Conservation (phyloP, 2,329 filamentous ascomycete genomes). For the Colletotrichum lini region DNA sequence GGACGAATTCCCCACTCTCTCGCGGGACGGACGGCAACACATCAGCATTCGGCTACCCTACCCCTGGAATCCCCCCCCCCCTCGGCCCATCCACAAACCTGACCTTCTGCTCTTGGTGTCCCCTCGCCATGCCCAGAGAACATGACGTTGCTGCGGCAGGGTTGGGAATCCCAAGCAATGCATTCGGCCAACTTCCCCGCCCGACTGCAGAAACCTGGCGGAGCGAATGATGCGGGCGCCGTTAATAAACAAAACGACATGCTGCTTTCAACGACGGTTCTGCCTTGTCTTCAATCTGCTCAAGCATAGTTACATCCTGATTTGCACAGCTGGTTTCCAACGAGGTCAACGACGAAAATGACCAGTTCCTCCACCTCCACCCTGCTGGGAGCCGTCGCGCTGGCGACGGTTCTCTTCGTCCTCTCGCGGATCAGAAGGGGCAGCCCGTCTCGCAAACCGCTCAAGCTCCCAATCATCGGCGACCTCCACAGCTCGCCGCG, state of each 20-base stretch:
- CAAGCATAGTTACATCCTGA: background rate
- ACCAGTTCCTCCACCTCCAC: background rate
- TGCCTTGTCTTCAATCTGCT: background rate
- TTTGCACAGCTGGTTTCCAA: background rate
- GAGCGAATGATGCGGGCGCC: conserved; percentile 9
- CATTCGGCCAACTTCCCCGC: background rate
- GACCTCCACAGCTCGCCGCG: conserved; percentile 45
- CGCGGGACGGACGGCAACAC: background rate
- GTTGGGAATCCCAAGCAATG: background rate
- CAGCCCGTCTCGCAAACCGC: background rate
- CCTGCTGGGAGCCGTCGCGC: conserved; percentile 3
- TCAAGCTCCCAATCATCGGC: conserved; percentile 44
- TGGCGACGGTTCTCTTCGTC: background rate
- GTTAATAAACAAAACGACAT: background rate
- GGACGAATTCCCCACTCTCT: conserved; percentile 1
- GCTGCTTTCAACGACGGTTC: conserved; percentile 3
- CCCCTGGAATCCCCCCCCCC: too few species aligned
- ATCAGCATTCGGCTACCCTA: background rate
- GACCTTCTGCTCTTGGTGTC: background rate
- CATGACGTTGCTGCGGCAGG: background rate
- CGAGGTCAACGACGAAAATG: background rate
- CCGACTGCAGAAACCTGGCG: background rate
- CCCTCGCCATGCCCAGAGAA: background rate
- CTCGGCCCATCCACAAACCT: background rate
- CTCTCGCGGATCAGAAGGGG: background rate